Conservation (phyloP, 371 early-diverging fungal genomes). For the Apophysomyces elegans region DNA sequence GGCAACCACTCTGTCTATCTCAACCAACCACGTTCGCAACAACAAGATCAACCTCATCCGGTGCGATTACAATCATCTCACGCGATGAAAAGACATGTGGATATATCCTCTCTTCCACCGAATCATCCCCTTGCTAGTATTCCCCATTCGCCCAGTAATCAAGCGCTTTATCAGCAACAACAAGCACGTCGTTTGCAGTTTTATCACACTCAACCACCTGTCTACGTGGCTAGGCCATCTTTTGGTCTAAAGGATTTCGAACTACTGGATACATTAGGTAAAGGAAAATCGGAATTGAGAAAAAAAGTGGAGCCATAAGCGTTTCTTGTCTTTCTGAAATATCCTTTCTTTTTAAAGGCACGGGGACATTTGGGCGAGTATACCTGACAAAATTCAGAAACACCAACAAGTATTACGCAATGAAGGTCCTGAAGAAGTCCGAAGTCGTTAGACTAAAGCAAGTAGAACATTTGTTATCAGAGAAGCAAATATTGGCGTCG, state of each 20-base stretch:
- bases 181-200: slow-evolving; percentile 21
- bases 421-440: slow-evolving; percentile 93
- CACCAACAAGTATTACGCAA: slow-evolving; percentile 82
- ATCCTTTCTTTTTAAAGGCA: slow-evolving; percentile 20
- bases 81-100: slow-evolving; percentile 18
- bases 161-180: slow-evolving; percentile 20
- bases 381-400: slow-evolving; percentile 72
- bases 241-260: slow-evolving; percentile 27
- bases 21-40: slow-evolving; percentile 5
- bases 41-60: slow-evolving; percentile 11
- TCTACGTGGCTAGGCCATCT: slow-evolving; percentile 22
- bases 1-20: background rate
- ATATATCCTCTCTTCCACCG: slow-evolving; percentile 20
- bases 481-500: slow-evolving; percentile 89
- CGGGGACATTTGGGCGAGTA: slow-evolving; percentile 92
- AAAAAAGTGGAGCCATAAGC: background rate
- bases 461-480: slow-evolving; percentile 96
- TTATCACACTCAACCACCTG: slow-evolving; percentile 26
- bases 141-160: slow-evolving; percentile 9
- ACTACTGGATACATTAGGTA: slow-evolving; percentile 28
- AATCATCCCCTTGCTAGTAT: slow-evolving; percentile 27
- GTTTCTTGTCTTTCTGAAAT: too few relatives aligned
- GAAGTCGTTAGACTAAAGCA: slow-evolving; percentile 94
- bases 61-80: slow-evolving; percentile 19
- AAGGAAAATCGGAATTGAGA: background rate